Conservation (phyloP, 1,284 basidiomycete species). For the Heliocybe sulcata region DNA sequence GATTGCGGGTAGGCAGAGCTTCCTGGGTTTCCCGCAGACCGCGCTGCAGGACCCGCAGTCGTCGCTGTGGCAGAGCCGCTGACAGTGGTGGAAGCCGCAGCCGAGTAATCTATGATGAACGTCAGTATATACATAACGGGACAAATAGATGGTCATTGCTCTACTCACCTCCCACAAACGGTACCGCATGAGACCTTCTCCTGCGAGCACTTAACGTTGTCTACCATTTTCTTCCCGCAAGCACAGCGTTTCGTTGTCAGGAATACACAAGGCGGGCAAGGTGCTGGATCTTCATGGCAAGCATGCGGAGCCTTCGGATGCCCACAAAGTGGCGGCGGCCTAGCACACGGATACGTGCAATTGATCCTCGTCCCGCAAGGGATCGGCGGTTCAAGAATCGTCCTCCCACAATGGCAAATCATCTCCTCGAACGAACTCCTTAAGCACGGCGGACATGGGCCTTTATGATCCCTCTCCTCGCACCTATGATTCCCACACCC, state of each 20-base stretch:
- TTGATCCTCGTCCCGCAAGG: conserved; percentile 73
- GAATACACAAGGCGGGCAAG: conserved; percentile 82
- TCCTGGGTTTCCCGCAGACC: conserved; percentile 77
- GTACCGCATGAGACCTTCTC: conserved; percentile 81
- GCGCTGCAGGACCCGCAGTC: conserved; percentile 72
- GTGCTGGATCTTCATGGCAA: conserved; percentile 63
- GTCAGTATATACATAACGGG: conserved; percentile 4
- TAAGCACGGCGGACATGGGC: conserved; percentile 74
- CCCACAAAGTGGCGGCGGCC: conserved; percentile 68
- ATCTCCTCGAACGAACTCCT: conserved; percentile 88
- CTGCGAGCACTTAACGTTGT: conserved; percentile 71
- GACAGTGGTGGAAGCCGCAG: conserved; percentile 86
- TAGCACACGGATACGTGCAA: conserved; percentile 75
- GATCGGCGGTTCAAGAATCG: conserved; percentile 62
- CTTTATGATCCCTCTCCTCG: conserved; percentile 74
- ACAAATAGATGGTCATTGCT: background rate
- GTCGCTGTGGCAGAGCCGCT: conserved; percentile 71
- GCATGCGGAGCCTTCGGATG: conserved; percentile 72
- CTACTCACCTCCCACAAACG: conserved; percentile 63
- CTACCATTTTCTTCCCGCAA: conserved; percentile 77
- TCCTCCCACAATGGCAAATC: conserved; percentile 74
- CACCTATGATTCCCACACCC: conserved; percentile 74
- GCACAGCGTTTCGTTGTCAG: conserved; percentile 76
- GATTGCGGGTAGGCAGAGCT: conserved; percentile 59
- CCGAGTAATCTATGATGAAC: conserved; percentile 40